These are phyloP conservation scores for Globisporangium heterothallicum DNA, from an alignment of 352 stramenopile species.

Conservation along the genomic window DNA sequence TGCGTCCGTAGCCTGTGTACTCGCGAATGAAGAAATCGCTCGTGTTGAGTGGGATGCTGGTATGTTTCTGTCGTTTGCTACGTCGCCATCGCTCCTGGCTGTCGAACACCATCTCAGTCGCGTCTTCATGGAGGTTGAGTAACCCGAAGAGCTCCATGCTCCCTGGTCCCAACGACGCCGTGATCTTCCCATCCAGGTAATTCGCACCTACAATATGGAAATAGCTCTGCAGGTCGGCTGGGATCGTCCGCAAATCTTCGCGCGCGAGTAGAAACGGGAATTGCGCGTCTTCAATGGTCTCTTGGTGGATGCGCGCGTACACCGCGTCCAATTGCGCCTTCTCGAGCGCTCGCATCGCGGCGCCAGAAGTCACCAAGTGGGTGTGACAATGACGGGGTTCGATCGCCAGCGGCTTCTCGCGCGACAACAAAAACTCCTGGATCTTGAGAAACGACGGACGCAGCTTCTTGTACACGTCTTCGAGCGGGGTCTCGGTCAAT, in stretches of 20 bases:
- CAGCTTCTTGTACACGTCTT: constrained; percentile 38
- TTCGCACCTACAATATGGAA: constrained; percentile 59
- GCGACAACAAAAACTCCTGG: constrained; percentile 22
- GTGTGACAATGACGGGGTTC: constrained; percentile 51
- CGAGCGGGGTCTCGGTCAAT: constrained; percentile 17
- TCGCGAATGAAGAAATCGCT: constrained; percentile 63
- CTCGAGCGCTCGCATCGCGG: constrained; percentile 22
- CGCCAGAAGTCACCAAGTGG: constrained; percentile 23
- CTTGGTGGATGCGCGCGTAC: constrained; percentile 29
- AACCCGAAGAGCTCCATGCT: constrained; percentile 50
- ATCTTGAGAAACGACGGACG: constrained; percentile 38
- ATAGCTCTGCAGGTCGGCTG: constrained; percentile 34
- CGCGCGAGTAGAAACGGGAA: constrained; percentile 53
- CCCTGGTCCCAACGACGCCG: constrained; percentile 42
- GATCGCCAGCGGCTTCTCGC: constrained; percentile 19
- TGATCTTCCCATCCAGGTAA: constrained; percentile 47
- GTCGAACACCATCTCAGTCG: constrained; percentile 53
- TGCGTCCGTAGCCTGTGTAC: constrained; percentile 36
- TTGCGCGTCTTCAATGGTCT: constrained; percentile 36
- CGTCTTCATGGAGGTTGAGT: constrained; percentile 40
- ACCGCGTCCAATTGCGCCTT: constrained; percentile 18
- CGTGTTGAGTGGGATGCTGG: constrained; percentile 51
- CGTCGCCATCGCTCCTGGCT: constrained; percentile 59
- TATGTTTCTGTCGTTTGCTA: constrained; percentile 50
- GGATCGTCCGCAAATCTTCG: constrained; percentile 44